Evolutionary conservation across 2,329 filamentous ascomycete species (phyloP).

Genomic region (Phialophora expanda): DNA sequence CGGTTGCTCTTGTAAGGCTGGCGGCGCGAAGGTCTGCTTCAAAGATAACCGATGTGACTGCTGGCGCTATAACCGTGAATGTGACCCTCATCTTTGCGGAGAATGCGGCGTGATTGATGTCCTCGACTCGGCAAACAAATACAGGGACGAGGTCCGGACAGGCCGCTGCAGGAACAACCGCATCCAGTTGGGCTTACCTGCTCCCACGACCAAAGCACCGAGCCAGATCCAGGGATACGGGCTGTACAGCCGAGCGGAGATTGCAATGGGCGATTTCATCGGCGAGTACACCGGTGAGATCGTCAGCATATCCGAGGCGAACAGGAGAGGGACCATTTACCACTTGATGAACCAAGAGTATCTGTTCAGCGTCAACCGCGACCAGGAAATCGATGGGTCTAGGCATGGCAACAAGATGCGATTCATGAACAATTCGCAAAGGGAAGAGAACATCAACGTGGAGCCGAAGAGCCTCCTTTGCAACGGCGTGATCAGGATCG

Average conservation of each 20-base stretch:
- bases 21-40: constrained; percentile 36
- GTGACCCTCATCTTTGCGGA: constrained; percentile 75
- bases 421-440: constrained; percentile 79
- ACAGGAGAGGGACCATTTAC: constrained; percentile 66
- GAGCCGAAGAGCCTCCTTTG: constrained; percentile 73
- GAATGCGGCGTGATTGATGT: constrained; percentile 72
- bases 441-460: constrained; percentile 61
- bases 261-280: constrained; percentile 72
- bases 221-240: constrained; percentile 72
- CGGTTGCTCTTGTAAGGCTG: constrained; percentile 38
- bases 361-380: constrained; percentile 59
- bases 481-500: constrained; percentile 77
- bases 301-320: constrained; percentile 71
- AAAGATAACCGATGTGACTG: constrained; percentile 65
- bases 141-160: constrained; percentile 61
- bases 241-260: constrained; percentile 71
- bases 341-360: constrained; percentile 50
- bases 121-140: constrained; percentile 70
- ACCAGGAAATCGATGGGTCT: constrained; percentile 70
- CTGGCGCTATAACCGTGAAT: constrained; percentile 74
- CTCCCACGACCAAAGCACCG: constrained; percentile 70
- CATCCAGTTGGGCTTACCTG: constrained; percentile 70
- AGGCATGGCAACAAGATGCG: constrained; percentile 79
- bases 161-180: constrained; percentile 73
- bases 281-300: constrained; percentile 83